Conservation (phyloP, 2,329 filamentous ascomycete genomes). For the Stagonosporopsis vannaccii region DNA sequence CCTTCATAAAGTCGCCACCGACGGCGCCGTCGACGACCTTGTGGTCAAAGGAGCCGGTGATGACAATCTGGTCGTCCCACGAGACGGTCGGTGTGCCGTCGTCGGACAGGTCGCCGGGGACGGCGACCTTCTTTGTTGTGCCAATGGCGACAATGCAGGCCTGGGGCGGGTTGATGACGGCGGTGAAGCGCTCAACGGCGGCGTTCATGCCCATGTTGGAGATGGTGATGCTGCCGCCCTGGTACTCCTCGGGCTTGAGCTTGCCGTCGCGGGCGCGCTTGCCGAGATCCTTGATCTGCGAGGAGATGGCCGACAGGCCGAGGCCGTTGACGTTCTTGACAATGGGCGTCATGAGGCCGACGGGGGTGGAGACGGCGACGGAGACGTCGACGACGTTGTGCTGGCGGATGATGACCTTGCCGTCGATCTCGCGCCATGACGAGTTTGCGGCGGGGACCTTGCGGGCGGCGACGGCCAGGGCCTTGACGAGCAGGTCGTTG, state of each 20-base stretch:
- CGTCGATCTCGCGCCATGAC: slow-evolving; percentile 83
- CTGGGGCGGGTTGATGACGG: slow-evolving; percentile 98
- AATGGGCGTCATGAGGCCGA: slow-evolving; percentile 95
- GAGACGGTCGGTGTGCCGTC: slow-evolving; percentile 76
- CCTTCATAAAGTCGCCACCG: slow-evolving; percentile 94
- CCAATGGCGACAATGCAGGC: slow-evolving; percentile 94
- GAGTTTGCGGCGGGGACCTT: slow-evolving; percentile 97
- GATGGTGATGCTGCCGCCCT: slow-evolving; percentile 98
- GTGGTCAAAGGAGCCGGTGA: slow-evolving; percentile 97
- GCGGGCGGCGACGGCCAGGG: slow-evolving; percentile 83
- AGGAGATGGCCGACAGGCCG: slow-evolving; percentile 87
- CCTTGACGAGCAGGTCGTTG: slow-evolving; percentile 99
- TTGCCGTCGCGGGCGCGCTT: slow-evolving; percentile 96
- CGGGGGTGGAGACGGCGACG: slow-evolving; percentile 91
- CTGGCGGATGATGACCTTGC: slow-evolving; percentile 82
- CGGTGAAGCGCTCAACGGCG: slow-evolving; percentile 95
- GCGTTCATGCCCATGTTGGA: slow-evolving; percentile 99
- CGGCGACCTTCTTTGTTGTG: slow-evolving; percentile 92
- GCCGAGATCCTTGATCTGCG: slow-evolving; percentile 92
- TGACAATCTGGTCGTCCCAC: slow-evolving; percentile 96
- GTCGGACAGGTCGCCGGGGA: slow-evolving; percentile 79
- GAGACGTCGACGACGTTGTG: slow-evolving; percentile 93
- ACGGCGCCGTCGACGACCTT: slow-evolving; percentile 97
- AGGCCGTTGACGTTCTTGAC: slow-evolving; percentile 87
- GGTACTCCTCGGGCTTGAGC: slow-evolving; percentile 99